phyloP scores from a whole-genome alignment of 108 stramenopile species.

The Fistulifera pelliculosa region DNA sequence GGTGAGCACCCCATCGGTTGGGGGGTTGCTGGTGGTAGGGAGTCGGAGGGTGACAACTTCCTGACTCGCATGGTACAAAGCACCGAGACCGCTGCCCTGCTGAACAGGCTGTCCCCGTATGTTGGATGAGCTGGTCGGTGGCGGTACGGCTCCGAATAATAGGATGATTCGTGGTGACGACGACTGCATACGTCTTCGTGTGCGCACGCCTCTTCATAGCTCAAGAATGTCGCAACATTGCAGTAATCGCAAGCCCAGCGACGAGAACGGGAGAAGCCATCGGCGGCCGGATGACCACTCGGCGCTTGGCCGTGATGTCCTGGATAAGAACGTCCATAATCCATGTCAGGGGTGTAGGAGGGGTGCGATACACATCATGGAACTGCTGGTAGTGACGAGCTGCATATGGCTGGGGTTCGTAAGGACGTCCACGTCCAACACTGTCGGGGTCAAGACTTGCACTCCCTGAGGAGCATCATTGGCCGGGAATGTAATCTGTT shows the following conservation, averaged over 20 bases:
- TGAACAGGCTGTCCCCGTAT: slow-evolving; percentile 8
- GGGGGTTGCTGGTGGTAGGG: slow-evolving; percentile 18
- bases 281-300: not conserved
- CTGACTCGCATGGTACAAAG: slow-evolving; percentile 27
- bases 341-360: slow-evolving; percentile 8
- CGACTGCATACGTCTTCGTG: slow-evolving; percentile 64
- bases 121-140: slow-evolving; percentile 1
- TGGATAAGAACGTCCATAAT: slow-evolving; percentile 4
- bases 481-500: slow-evolving; percentile 15
- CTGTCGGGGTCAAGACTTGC: slow-evolving; percentile 11
- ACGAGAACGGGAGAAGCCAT: slow-evolving; percentile 4
- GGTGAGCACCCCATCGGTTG: slow-evolving; percentile 18
- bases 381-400: not conserved
- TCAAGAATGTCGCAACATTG: slow-evolving; percentile 61
- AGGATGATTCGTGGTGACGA: slow-evolving; percentile 19
- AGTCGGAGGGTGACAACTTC: slow-evolving; percentile 27
- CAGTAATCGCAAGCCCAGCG: slow-evolving; percentile 82
- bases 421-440: not conserved
- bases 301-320: not conserved
- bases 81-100: slow-evolving; percentile 17
- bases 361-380: slow-evolving; percentile 11
- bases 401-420: no score
- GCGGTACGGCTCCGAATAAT: slow-evolving; percentile 5
- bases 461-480: not conserved
- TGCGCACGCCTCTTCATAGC: slow-evolving; percentile 73